Base-by-base conservation (phyloP, 2,329 filamentous ascomycete species). In the Lecanoromycetidae sp. region DNA sequence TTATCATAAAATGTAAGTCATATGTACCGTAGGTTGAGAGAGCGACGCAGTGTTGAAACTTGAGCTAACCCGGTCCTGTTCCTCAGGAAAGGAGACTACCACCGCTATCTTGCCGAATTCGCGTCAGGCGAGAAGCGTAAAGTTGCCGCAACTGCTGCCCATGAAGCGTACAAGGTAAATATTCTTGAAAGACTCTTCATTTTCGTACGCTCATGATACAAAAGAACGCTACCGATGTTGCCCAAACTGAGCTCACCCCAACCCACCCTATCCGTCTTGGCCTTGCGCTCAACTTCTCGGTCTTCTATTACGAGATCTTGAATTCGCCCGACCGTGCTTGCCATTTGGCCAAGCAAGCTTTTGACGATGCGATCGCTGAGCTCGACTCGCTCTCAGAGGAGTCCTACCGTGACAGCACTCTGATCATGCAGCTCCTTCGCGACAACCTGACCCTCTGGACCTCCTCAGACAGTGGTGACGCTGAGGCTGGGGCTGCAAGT, bases 301-400 rank as follows among this genome's bases (percentile, higher is more conserved):
- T 95, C 63, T 95, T 95, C 77, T 94, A 94, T 80, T 94, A 95
- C 71, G 91, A 95, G 79, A 95, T 95, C 67, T 76, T 95, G 66
- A 96, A 95, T 82, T 93, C 88, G 29, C 90, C 88, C 63, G 88
- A 95, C 71, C 87, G 85, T 66, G 90, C 90, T 64, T 96, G 90
- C 80, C 90, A 96, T 68, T 81, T 96, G 58, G 90, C 90, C 71
- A 96, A 96, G 81, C 90, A 96, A 76, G 90, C 91, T 42, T 96
- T 96, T 64, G 90, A 96, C 67, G 90, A 95, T 68, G 90, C 90
- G 63, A 95, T 96, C 67, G 90, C 90, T 63, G 88, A 96, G 80
- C 87, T 96, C 60, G 90, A 96, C 76, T 94, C 87, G 43, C 77
- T 96, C 56, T 94, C 87, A 52, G 90, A 95, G 76, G 90, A 96